Conservation (phyloP, 129 eudicot genomes). For the Lonicera japonica region DNA sequence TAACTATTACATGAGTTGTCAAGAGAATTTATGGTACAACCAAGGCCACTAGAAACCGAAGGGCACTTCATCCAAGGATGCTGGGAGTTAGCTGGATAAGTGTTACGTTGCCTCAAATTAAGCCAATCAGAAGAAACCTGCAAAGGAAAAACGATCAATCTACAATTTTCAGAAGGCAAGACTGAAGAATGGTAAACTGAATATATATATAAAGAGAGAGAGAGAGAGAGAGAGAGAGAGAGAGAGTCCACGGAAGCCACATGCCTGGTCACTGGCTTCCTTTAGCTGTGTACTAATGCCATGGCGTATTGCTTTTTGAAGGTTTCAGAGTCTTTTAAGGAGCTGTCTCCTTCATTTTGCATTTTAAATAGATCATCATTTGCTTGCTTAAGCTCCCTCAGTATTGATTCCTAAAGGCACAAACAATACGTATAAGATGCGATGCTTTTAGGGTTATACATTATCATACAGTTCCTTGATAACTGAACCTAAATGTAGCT, state of each 20-base stretch:
- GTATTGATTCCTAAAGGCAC: constrained; percentile 37
- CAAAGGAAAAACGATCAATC: constrained; percentile 2
- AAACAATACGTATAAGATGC: not conserved
- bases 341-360: constrained; percentile 26
- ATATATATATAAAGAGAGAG: not conserved
- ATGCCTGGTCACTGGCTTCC: constrained; percentile 46
- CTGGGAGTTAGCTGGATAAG: constrained; percentile 26
- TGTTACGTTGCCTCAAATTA: constrained; percentile 44
- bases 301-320: constrained; percentile 43
- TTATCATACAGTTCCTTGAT: too few relatives aligned
- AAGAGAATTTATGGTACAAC: constrained; percentile 10
- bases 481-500: too few relatives aligned
- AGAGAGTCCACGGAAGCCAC: constrained; percentile 8
- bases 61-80: constrained; percentile 32
- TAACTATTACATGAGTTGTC: constrained; percentile 15
- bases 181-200: too few relatives aligned
- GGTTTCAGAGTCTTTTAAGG: constrained; percentile 36
- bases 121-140: constrained; percentile 41
- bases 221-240: not conserved
- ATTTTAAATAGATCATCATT: constrained; percentile 36
- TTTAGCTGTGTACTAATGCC: constrained; percentile 37
- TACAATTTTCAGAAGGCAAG: not conserved
- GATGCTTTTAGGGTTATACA: too few relatives aligned
- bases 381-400: constrained; percentile 39
- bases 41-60: constrained; percentile 22